Conservation (phyloP, 2,329 filamentous ascomycete species). For the Arthrobotrys pseudoclavata region DNA sequence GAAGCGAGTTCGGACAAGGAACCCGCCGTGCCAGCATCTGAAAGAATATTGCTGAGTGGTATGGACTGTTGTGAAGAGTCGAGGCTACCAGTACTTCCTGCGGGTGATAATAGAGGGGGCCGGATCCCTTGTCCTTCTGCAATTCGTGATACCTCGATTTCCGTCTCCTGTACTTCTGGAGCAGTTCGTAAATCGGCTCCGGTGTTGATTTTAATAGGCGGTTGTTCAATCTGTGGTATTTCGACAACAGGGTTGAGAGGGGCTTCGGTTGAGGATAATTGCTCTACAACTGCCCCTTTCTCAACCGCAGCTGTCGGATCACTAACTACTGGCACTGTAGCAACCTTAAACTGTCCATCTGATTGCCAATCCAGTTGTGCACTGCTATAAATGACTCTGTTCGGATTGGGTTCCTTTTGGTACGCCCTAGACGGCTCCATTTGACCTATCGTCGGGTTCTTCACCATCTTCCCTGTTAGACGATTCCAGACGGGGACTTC, state of each 20-base stretch:
- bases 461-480: not conserved
- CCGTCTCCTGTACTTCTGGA: not conserved
- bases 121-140: not conserved
- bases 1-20: conserved; percentile 29
- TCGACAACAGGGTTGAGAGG: not conserved
- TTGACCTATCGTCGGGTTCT: conserved; percentile 5
- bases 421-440: conserved; percentile 28
- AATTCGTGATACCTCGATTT: not conserved
- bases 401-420: conserved; percentile 42
- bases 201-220: conserved; percentile 6
- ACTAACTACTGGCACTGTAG: conserved; percentile 41
- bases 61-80: not conserved
- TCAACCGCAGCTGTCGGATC: conserved; percentile 29
- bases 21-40: conserved; percentile 24
- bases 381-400: conserved; percentile 55
- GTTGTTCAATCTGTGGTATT: not conserved
- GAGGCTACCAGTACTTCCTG: not conserved
- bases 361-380: conserved; percentile 24
- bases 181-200: conserved; percentile 22
- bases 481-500: conserved; percentile 47
- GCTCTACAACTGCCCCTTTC: conserved; percentile 21
- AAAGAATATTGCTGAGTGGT: not conserved
- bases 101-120: conserved; percentile 1
- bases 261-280: conserved; percentile 25
- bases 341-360: conserved; percentile 9